A percentile compares a stretch with the other conserved stretches of the same genome.
These are phyloP conservation scores for Phylloporus arenicola DNA, from an alignment of 768 basidiomycete genomes.

Conservation along the genomic window DNA sequence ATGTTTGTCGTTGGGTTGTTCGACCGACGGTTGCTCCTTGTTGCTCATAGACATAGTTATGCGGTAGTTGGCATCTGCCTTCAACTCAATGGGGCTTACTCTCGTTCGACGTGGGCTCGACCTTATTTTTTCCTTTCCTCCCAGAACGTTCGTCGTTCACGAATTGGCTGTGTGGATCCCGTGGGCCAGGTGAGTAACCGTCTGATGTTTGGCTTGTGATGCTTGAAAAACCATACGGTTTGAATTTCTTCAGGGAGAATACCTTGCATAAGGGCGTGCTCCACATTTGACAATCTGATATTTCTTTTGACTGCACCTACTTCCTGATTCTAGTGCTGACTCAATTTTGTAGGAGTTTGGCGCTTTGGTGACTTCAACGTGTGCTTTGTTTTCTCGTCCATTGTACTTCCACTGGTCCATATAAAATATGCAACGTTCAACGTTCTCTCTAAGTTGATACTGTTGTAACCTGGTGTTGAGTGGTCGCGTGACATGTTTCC, in stretches of 20 bases:
- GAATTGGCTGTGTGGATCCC: slow-evolving; percentile 12
- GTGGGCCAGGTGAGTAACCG: slow-evolving; percentile 19
- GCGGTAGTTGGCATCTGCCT: slow-evolving; percentile 61
- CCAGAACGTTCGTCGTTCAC: slow-evolving; percentile 50
- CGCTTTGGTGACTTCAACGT: neutral
- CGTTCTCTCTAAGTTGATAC: neutral
- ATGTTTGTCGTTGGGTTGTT: slow-evolving; percentile 40
- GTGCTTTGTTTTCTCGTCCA: neutral
- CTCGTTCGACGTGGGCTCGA: slow-evolving; percentile 52
- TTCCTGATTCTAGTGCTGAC: slow-evolving; percentile 7
- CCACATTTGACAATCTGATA: slow-evolving; percentile 62
- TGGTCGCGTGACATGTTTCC: no score
- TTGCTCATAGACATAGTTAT: slow-evolving; percentile 90
- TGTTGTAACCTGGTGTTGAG: no score
- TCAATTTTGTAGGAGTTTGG: neutral
- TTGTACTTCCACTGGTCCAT: neutral
- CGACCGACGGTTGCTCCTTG: slow-evolving; percentile 38
- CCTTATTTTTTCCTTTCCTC: slow-evolving; percentile 57
- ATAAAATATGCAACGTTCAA: neutral
- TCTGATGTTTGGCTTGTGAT: slow-evolving; percentile 42
- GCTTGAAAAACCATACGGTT: slow-evolving; percentile 40
- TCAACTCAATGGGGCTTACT: slow-evolving; percentile 94
- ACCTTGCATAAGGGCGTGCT: slow-evolving; percentile 61
- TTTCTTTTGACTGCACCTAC: neutral
- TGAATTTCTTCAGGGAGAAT: slow-evolving; percentile 96